Conservation (phyloP, 306 rosid species). For the Sphenostylis stenocarpa region DNA sequence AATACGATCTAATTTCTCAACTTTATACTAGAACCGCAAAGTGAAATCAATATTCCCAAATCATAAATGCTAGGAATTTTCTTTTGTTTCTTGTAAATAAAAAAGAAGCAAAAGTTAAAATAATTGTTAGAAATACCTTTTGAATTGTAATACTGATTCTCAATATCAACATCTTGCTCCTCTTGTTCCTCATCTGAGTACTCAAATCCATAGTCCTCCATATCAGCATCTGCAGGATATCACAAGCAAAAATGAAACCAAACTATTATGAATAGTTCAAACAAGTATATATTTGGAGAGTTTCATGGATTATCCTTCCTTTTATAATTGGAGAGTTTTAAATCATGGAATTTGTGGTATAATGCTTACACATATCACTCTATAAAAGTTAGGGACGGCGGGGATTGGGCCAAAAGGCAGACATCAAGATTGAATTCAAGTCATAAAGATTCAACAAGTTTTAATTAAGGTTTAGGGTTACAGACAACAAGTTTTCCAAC, state of each 20-base stretch:
- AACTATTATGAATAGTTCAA: not conserved
- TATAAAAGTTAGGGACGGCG: not conserved
- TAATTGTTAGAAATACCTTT: constrained; percentile 52
- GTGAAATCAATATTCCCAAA: constrained; percentile 7
- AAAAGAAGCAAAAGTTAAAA: not conserved
- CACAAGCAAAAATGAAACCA: constrained; percentile 12
- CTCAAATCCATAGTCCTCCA: constrained; percentile 98
- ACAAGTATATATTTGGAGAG: constrained; percentile 14
- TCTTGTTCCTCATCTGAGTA: constrained; percentile 99
- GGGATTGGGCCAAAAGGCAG: not conserved
- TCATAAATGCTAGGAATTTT: not conserved
- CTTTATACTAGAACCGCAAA: not conserved
- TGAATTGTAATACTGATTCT: constrained; percentile 95
- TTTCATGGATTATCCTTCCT: not conserved
- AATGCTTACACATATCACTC: not conserved
- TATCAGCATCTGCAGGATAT: constrained; percentile 80
- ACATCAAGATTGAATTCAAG: not conserved
- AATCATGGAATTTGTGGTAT: constrained; percentile 12
- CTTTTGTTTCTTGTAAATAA: constrained; percentile 2
- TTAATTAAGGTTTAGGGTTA: too few relatives aligned
- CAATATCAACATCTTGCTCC: constrained; percentile 98
- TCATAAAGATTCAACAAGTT: constrained; percentile 8
- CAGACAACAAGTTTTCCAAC: not conserved
- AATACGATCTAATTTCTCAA: not conserved
- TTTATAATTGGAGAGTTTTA: constrained; percentile 1